These are phyloP conservation scores for Inga laurina DNA, from an alignment of 306 rosid species.

Conservation along the genomic window DNA sequence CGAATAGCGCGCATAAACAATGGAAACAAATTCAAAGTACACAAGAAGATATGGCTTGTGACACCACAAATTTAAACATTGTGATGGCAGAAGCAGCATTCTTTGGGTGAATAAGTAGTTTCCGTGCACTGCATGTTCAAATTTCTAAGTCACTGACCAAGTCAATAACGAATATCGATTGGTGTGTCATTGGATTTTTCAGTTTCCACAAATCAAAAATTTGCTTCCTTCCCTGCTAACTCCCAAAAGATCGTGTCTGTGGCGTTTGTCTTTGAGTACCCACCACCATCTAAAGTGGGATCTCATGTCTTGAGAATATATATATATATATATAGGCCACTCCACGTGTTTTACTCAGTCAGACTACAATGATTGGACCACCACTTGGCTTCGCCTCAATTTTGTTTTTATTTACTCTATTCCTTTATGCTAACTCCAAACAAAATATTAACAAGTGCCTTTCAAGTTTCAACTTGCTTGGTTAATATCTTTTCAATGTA, in stretches of 20 bases:
- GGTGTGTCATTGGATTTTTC: background rate
- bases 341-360: background rate
- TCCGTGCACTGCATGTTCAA: background rate
- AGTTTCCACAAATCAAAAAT: background rate
- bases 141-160: background rate
- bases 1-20: no score
- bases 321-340: no score
- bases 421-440: no score
- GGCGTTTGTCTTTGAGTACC: background rate
- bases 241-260: background rate
- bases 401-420: no score
- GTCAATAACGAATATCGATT: background rate
- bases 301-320: background rate
- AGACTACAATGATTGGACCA: background rate
- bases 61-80: background rate
- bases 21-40: no score
- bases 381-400: background rate
- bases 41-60: no score
- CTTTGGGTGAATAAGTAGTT: background rate
- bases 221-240: background rate
- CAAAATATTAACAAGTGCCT: no score
- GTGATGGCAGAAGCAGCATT: background rate
- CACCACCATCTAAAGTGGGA: background rate
- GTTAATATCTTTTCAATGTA: no score
- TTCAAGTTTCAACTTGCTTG: background rate